Conservation (phyloP, 495 filamentous ascomycete species). For the Rusavskia elegans region DNA sequence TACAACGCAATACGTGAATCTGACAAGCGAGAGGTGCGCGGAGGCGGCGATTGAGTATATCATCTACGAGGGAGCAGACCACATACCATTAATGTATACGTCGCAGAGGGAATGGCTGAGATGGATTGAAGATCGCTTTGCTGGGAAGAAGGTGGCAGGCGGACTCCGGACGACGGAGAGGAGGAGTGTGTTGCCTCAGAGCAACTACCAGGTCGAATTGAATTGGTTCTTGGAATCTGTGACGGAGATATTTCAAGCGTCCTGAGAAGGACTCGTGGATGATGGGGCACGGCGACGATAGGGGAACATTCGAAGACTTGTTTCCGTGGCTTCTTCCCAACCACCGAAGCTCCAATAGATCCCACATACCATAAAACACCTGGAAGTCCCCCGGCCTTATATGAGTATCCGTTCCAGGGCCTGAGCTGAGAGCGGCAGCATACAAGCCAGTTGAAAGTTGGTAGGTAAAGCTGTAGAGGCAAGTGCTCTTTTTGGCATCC, state of each 20-base stretch:
- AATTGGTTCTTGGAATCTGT: constrained; percentile 1
- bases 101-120: constrained; percentile 17
- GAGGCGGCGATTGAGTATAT: constrained; percentile 14
- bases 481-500: no score
- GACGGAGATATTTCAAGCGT: background rate
- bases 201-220: background rate
- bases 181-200: background rate
- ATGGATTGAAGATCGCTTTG: constrained; percentile 23
- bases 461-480: no score
- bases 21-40: constrained; percentile 13
- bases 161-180: background rate
- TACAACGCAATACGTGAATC: constrained; percentile 12
- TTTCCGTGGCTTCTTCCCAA: no score
- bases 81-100: constrained; percentile 18
- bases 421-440: no score
- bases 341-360: no score
- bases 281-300: background rate
- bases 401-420: no score
- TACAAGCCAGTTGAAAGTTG: no score
- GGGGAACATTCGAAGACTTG: background rate
- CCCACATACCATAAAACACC: no score
- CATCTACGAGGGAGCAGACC: constrained; percentile 13
- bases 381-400: no score
- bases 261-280: background rate
- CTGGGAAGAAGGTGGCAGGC: constrained; percentile 7